A percentile compares a stretch with the other conserved stretches of the same genome.
These are phyloP conservation scores for Ogataea parapolymorpha DNA, from an alignment of 805 yeast genomes.

Conservation along the genomic window DNA sequence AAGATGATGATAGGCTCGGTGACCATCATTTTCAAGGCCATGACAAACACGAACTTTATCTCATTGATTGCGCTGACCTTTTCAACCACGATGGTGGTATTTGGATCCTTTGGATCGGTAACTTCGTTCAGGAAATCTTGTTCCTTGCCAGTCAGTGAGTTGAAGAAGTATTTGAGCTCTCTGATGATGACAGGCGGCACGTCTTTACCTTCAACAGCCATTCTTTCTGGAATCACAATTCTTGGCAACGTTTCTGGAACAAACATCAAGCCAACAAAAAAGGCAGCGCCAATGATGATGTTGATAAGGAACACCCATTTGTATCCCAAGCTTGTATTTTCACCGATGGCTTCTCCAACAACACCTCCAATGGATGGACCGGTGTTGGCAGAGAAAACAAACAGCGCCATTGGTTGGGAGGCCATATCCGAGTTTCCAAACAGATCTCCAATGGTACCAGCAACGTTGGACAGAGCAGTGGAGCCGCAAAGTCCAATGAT, in stretches of 20 bases:
- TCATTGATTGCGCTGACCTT: conserved; percentile 27
- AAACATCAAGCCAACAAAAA: conserved; percentile 21
- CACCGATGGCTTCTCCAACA: conserved; percentile 35
- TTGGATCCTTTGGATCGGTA: conserved; percentile 16
- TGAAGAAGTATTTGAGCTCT: conserved; percentile 23
- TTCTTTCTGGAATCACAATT: conserved; percentile 33
- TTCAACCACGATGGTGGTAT: conserved; percentile 24
- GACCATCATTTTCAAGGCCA: conserved; percentile 34
- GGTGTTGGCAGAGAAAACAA: conserved; percentile 34
- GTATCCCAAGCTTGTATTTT: conserved; percentile 28
- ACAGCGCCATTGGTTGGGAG: conserved; percentile 35
- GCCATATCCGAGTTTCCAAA: conserved; percentile 35
- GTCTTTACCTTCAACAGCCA: conserved; percentile 23
- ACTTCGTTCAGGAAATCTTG: conserved; percentile 21
- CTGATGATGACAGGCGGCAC: conserved; percentile 25
- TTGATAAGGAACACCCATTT: conserved; percentile 35
- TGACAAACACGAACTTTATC: conserved; percentile 27
- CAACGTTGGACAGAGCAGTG: conserved; percentile 33
- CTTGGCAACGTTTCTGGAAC: conserved; percentile 37
- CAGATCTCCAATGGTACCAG: conserved; percentile 36
- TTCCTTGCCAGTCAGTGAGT: conserved; percentile 16
- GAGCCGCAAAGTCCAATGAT: conserved; percentile 33
- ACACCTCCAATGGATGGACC: conserved; percentile 38
- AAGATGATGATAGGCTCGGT: conserved; percentile 36
- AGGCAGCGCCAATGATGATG: conserved; percentile 30